Evolutionary conservation across 2,329 filamentous ascomycete species (phyloP), one percentile per base, ranked within the genome.

Genomic region (Cercospora sp.): DNA sequence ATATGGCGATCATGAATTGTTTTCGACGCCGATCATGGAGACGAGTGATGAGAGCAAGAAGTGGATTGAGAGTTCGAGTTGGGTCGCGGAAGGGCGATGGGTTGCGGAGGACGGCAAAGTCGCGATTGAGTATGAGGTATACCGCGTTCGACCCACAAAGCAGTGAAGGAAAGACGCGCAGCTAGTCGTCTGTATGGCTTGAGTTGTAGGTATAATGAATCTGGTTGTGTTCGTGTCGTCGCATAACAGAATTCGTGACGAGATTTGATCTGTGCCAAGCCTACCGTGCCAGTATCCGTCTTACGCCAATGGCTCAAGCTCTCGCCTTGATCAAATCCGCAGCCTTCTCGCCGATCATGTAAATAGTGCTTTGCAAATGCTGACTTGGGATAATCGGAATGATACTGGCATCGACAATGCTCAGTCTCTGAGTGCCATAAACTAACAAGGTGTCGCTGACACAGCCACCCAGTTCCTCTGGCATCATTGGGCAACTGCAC

Each of bases 401-500:
- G 36, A 75, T 70, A 63, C 71, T 73, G 2, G 75, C 74, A 65
- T 78, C 75, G 20, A 77, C 68, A 18, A 77, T 69, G 9, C 75
- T 67, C 62, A 77, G 63, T 9, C 69, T 71, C 26, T 68, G 51
- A 1, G 71, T 67, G 1, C 75, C 76, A 36, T 73, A 71, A 1
- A 78, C 75, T 5, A 64, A 68, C 42, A 75, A 64, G 26, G 63
- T 69, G 63, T 76, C 73, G 10, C 76, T 73, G 1, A 77, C 75
- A 2, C 70, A 72, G 6, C 70, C 70, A n/a, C 62, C 60, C 20
- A 69, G 30, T n/a, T 62, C 42, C 63, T 60, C 33, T 64, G 40
- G 78, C 2, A 87, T 87, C 73, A 77, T 74, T 8, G 73, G 67
- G 63, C 72, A 75, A 16, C 74, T 74, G 18, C 74, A 74, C 12